A percentile compares a stretch with the other conserved stretches of the same genome.
Evolutionary conservation across 176 grass and related monocot genomes (phyloP).

Genomic region (Chrysopogon serrulatus): DNA sequence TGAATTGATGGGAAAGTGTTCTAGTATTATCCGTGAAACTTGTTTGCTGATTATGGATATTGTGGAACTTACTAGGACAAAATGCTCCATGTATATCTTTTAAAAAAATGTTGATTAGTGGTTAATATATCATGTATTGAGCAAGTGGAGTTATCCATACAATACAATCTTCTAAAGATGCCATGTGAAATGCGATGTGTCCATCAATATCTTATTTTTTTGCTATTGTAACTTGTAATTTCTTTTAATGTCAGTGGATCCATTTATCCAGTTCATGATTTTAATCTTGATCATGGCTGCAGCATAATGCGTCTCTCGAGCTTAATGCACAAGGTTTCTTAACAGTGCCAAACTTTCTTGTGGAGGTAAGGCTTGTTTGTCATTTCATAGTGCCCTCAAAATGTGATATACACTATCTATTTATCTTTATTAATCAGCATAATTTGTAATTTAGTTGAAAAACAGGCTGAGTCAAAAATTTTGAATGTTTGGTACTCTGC

Average conservation of each 20-base stretch:
- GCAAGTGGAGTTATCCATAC: no score
- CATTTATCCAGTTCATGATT: constrained; percentile 3
- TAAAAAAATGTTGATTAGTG: no score
- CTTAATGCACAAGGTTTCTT: constrained; percentile 62
- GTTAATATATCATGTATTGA: no score
- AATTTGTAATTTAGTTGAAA: constrained; percentile 5
- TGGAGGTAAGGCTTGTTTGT: constrained; percentile 52
- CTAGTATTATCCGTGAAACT: neutral
- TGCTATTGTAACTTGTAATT: neutral
- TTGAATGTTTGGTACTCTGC: neutral
- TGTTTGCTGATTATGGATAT: neutral
- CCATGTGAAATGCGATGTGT: neutral
- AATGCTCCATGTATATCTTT: neutral
- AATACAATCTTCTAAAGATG: neutral
- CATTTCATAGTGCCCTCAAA: neutral
- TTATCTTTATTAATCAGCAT: neutral
- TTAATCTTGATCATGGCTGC: constrained; percentile 21
- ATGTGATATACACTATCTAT: neutral
- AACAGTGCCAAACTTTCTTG: constrained; percentile 79
- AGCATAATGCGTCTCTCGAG: constrained; percentile 89
- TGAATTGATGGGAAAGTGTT: neutral
- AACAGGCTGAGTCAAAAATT: neutral
- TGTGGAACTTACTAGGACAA: neutral
- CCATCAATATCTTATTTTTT: neutral
- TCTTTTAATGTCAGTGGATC: neutral